Evolutionary conservation across 768 basidiomycete genomes (phyloP), one percentile per base, ranked within the genome.

Genomic region (Pleurotus eryngii): DNA sequence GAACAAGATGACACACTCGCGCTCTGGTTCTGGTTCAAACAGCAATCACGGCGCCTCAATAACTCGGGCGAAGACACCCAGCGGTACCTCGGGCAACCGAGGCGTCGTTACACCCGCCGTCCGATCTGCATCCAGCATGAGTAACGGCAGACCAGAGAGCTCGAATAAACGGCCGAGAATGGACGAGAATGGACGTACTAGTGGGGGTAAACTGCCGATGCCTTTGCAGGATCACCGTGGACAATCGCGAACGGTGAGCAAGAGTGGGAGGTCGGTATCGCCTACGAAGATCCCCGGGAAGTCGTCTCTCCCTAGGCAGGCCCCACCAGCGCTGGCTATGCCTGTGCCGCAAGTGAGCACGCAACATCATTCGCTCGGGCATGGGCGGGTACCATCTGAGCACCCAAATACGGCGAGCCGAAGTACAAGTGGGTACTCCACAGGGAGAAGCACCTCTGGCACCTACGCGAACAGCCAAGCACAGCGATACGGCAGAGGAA

Each of bases 101-200:
- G 79, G 80, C 1, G 71, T 71, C 1, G 80, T 86, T 37, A 89
- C 87, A 5, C 85, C 89, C 2, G 85, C 85, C 3, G 78, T 88
- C 22, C 79, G 86, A 27, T 73, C 82, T 3, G 77, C 76, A 27
- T 77, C 83, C 0, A 78, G 76, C 43, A 71, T 73, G 59, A 70
- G 70, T 48, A 70, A 54, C 15, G 51, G 51, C 9, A 27, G 22
- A 24, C 38, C 51, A 30, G 51, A 54, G 39, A 54, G 51, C 18
- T 81, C 87, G 18, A 84, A 77, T 60, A 90, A 90, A 66, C 79
- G 87, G 55, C 84, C 80, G 67, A 82, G 77, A 56, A 70, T 86
- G 24, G 76, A 73, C 11, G 83, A 84, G 24, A 60, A 69, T 26
- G 63, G 58, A 12, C 55, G 57, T 46, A 50, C 64, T 11, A 64